Base-by-base conservation (phyloP, 108 stramenopile species). In the Craspedostauros australis region DNA sequence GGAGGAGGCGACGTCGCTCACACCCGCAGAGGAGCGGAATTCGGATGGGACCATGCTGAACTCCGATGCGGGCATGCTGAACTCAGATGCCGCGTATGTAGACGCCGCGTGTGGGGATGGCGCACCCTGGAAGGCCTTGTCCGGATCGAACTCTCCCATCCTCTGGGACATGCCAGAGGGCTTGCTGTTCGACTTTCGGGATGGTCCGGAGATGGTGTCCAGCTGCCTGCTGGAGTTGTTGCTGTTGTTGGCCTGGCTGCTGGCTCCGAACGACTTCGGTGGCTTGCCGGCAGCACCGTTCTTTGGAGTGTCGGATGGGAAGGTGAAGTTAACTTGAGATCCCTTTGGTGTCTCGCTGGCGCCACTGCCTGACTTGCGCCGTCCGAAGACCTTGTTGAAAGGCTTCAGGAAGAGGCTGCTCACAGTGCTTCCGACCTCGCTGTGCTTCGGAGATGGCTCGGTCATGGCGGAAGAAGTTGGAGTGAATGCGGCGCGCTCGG, bases 1-100 rank as follows among this genome's bases (percentile, higher is more conserved):
- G 8, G 66, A 67, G 2, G 66, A 67, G 18, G 66, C 66, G 46
- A 50, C 66, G 29, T 57, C 65, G 6, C 46, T 50, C n/a, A 50
- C 59, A 7, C 33, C 66, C 28, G 50, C 66, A 23, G 40, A 49
- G 20, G 57, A 59, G 39, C 49, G 51, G 24, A 64, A 64, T 19
- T 64, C 63, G 28, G 63, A 64, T 3, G 42, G 30, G 0, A 40
- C 54, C 15, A 40, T 54, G 40, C 57, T 50, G 8, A 30, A 49
- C n/a, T 39, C 52, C 37, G 66, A 57, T 25, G 66, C 51, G n/a
- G 66, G 66, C 41, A 59, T 59, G 22, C 48, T 59, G 43, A 53
- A 67, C 11, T 31, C 38, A 28, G n/a, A n/a, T n/a, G n/a, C n/a
- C n/a, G n/a, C n/a, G n/a, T n/a, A n/a, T n/a, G n/a, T n/a, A n/a